Evolutionary conservation across 2,329 filamentous ascomycete genomes (phyloP), one percentile per base, ranked within the genome.

Genomic region (Hortaea werneckii): DNA sequence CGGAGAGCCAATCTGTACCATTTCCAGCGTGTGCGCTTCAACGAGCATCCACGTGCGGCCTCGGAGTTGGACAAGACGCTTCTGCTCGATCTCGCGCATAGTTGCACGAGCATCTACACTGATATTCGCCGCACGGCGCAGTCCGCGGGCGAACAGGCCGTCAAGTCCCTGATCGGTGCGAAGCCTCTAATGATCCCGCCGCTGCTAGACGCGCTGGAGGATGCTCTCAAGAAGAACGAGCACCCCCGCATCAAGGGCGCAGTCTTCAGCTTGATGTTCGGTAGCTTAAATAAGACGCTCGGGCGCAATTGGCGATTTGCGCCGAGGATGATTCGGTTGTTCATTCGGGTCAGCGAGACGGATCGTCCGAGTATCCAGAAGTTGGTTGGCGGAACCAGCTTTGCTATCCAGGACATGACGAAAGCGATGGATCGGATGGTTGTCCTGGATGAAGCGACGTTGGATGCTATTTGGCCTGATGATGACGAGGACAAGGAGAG

Each of bases 81-180:
- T 9, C 72, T 98, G 1, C 73, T 94, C 11, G 89, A 98, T 62
- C 75, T 98, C 34, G 87, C 89, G 5, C 79, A 94, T 56, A 95
- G 90, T 0, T 88, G 85, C 52, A 82, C 94, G 2, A 96, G 90
- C 0, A 71, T 87, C 4, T 98, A 98, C 62, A 92, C 92, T 0
- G 92, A 98, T 61, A 92, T 96, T 43, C 84, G 94, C n/a, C 79
- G 89, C 29, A 89, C 89, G 44, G 92, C 92, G 2, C 92, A 98
- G 64, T 84, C 82, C 49, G 87, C 92, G 0, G 85, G 87, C 46
- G 94, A 98, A 64, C 94, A 92, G 0, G 92, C 92, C 0, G 77
- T 96, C 29, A 95, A 95, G 68, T 85, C 85, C 28, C 76, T 98
- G 9, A 84, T 94, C 54, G 92, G 89, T 1, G 86, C 88, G 20